Evolutionary conservation across 192 early-diverging fungal genomes (phyloP), one percentile per base, ranked within the genome.

Genomic region (Umbelopsis ramanniana): DNA sequence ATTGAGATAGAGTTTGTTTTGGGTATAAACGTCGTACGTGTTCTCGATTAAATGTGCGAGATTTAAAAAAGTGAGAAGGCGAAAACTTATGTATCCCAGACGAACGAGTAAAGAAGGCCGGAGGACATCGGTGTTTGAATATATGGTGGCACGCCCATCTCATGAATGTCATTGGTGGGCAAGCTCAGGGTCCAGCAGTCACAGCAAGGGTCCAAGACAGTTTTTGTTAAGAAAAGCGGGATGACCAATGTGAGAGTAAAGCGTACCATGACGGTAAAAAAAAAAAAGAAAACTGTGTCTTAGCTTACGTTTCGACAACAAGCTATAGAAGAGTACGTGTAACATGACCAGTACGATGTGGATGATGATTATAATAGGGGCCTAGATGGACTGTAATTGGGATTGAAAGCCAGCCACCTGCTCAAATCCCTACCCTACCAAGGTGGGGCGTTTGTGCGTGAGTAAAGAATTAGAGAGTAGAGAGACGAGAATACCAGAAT

Each of bases 111-210:
- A 43, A 7, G 6, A 6, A 43, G 6, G 11, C 29, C 40, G 40
- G 40, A 43, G 40, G 8, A 43, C 1, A 1, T 11, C 40, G 40
- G 40, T 14, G 3, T 19, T 37, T 63, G 15, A 29, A 63, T 35
- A 11, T 35, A 54, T 54, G n/a, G 53, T 54, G 3, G 53, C 26
- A 54, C 53, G 53, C 53, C 23, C 19, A 37, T 26, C 14, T 37
- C 12, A 19, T 63, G 26, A 37, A 63, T 63, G 8, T 63, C 57
- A 63, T 63, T 63, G 57, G 57, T 63, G 33, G 57, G 29, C 57
- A 19, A 17, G 57, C 33, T 63, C 57, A 63, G 57, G 57, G 57
- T 63, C 57, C 57, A 63, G 57, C 57, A 63, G 57, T 63, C 57
- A 63, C 57, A 37, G 57, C 57, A 63, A 63, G 57, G 57, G 57